Percentiles rank a stretch among this genome's conserved stretches.
These are phyloP conservation scores for Skeletonema menzelii DNA, from an alignment of 108 stramenopile genomes.

Conservation along the genomic window DNA sequence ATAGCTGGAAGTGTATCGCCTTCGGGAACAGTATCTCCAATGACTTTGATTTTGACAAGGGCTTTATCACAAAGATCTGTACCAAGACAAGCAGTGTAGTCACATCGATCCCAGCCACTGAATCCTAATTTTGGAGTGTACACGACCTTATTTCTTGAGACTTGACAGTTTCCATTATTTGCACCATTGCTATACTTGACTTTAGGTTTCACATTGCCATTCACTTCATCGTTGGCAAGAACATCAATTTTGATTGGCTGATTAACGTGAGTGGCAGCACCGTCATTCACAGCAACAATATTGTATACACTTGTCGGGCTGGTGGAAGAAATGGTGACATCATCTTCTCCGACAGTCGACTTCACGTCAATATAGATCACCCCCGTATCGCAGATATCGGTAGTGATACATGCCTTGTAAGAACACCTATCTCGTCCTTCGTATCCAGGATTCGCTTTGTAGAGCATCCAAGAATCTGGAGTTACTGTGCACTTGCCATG, in stretches of 20 bases:
- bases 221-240: slow-evolving; percentile 28
- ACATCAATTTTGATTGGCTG: slow-evolving; percentile 27
- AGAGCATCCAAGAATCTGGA: slow-evolving; percentile 7
- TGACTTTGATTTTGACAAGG: slow-evolving; percentile 27
- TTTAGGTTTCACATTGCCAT: not conserved
- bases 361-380: slow-evolving; percentile 2
- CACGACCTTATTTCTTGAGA: slow-evolving; percentile 22
- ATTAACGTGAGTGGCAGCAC: slow-evolving; percentile 12
- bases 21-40: not conserved
- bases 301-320: not conserved
- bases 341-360: not conserved
- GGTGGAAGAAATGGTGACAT: not conserved
- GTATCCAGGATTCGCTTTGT: slow-evolving; percentile 10
- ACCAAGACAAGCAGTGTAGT: slow-evolving; percentile 29
- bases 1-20: too few species aligned
- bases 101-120: slow-evolving; percentile 25
- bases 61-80: slow-evolving; percentile 32
- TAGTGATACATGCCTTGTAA: slow-evolving; percentile 20
- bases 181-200: slow-evolving; percentile 4
- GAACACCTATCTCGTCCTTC: slow-evolving; percentile 17
- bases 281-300: slow-evolving; percentile 25
- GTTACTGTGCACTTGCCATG: slow-evolving; percentile 11
- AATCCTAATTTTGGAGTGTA: slow-evolving; percentile 24
- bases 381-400: slow-evolving; percentile 22
- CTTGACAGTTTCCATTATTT: slow-evolving; percentile 20